Conservation (phyloP, 2,329 filamentous ascomycete genomes). For the Arthrobotrys entomopaga region DNA sequence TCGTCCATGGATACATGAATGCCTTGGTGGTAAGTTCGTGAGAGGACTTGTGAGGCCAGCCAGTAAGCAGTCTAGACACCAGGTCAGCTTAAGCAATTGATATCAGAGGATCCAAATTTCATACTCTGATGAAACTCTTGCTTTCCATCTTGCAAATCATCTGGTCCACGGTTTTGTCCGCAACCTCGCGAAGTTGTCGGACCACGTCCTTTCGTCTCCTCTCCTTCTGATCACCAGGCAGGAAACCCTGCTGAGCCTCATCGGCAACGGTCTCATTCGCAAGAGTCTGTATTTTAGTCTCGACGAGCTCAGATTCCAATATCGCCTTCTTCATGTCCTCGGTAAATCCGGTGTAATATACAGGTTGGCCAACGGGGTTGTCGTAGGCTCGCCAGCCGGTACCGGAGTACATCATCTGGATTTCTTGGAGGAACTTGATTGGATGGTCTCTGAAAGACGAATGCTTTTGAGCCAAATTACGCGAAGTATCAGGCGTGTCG, state of each 20-base stretch:
- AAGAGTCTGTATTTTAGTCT: conserved; percentile 62
- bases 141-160: conserved; percentile 99
- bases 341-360: conserved; percentile 91
- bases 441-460: conserved; percentile 66
- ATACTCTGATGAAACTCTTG: conserved; percentile 81
- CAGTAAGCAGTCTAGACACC: conserved; percentile 80
- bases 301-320: conserved; percentile 72
- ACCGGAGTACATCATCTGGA: conserved; percentile 90
- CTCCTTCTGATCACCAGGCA: conserved; percentile 67
- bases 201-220: conserved; percentile 74
- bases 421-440: conserved; percentile 86
- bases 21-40: conserved; percentile 93
- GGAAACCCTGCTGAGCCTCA: conserved; percentile 78
- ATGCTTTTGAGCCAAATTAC: conserved; percentile 26
- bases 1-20: conserved; percentile 97
- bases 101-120: neutral
- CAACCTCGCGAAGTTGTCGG: conserved; percentile 78
- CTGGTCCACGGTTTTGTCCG: conserved; percentile 84
- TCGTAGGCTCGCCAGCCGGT: conserved; percentile 97
- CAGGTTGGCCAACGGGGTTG: conserved; percentile 84
- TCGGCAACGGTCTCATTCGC: conserved; percentile 77
- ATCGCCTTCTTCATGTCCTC: conserved; percentile 87
- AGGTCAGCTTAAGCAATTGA: neutral
- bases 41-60: conserved; percentile 83
- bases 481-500: conserved; percentile 21